Base-by-base conservation (phyloP, 2,329 filamentous ascomycete species). In the Neopestalotiopsis sp. region DNA sequence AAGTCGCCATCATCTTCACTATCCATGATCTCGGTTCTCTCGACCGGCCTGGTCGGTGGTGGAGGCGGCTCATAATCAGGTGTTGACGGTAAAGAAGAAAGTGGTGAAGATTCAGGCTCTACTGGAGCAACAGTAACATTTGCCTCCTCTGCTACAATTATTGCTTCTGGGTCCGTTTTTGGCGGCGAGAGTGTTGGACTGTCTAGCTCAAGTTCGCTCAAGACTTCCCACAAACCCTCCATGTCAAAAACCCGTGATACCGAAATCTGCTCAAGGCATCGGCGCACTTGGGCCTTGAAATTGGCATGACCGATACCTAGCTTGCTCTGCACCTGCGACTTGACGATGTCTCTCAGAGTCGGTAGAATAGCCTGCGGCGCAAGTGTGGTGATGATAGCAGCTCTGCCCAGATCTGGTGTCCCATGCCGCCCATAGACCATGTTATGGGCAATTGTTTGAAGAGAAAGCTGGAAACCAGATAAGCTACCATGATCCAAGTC, bases 221-320 rank as follows among this genome's bases (percentile, higher is more conserved):
- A 73, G 1, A 87, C 87, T 74, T 90, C 87, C 82, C 82, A 85
- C 20, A 91, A 72, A 0, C 89, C 89, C 61, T 89, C 83, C 12
- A 89, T 72, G 69, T 90, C 88, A 71, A 91, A 91, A 1, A 90
- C 83, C 30, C 86, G 81, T 30, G 87, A 86, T 34, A 91, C 81
- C 40, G 84, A 82, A 4, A 90, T 84, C 61, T 81, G 80, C 61
- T 86, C 84, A 3, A 91, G 78, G 68, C 80, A 82, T 2, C 74
- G 72, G 65, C 75, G 80, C 34, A 82, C 73, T 40, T 74, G 75
- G 7, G 38, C 66, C 62, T 70, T 74, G 2, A 71, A 71, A 4
- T 72, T 62, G 6, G 72, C 72, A 2, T 67, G 63, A n/a, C 70
- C 67, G 2, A 65, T 63, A 53, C 73, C 71, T 2, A 75, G 71